Conservation (phyloP, 2,329 filamentous ascomycete genomes). For the Monosporascus sp. region DNA sequence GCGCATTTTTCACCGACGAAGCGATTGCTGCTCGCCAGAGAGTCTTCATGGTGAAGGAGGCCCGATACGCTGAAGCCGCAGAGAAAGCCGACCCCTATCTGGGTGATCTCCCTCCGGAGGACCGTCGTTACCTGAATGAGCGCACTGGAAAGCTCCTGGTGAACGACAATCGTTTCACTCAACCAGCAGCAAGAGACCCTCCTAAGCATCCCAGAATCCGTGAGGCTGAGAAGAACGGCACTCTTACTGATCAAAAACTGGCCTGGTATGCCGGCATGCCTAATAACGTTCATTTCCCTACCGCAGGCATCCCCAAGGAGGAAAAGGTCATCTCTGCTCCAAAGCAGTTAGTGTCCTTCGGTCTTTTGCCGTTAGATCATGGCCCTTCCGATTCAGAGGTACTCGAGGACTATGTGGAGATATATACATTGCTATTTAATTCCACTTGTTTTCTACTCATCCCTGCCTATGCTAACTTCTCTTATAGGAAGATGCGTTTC, state of each 20-base stretch:
- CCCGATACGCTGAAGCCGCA: not conserved
- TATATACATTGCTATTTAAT: not conserved
- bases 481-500: constrained; percentile 79
- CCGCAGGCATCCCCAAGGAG: constrained; percentile 12
- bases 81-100: not conserved
- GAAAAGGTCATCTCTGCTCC: not conserved
- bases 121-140: not conserved
- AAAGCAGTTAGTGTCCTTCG: too few relatives aligned
- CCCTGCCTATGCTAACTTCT: not conserved
- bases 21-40: not conserved
- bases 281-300: not conserved
- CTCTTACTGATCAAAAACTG: not conserved
- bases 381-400: not conserved
- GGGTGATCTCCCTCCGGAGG: not conserved
- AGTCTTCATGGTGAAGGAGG: not conserved
- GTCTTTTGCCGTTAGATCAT: too few relatives aligned
- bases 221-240: constrained; percentile 2
- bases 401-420: not conserved
- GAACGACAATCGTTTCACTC: too few relatives aligned
- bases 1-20: not conserved
- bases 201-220: constrained; percentile 7
- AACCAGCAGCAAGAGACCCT: too few relatives aligned
- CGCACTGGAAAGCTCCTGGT: too few relatives aligned
- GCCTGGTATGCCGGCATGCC: constrained; percentile 7
- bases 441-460: not conserved